A percentile compares a stretch with the other conserved stretches of the same genome.
Conservation (phyloP, 257 asterid species). For the Salvia miltiorrhiza region DNA sequence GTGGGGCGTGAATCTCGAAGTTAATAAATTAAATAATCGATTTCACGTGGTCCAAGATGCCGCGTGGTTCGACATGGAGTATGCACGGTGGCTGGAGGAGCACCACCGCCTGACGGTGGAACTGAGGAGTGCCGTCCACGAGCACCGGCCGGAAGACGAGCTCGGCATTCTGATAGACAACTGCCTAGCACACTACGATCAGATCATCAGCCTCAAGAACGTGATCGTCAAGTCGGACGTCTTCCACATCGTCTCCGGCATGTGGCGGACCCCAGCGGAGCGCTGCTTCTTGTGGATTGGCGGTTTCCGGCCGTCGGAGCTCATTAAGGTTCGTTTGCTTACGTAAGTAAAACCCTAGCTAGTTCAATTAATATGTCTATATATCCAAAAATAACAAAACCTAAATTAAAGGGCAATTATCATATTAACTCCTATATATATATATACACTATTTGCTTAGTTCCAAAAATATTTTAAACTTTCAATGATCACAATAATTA, state of each 20-base stretch:
- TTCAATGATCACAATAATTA: too few relatives aligned
- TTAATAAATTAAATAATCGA: not conserved
- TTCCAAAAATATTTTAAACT: too few relatives aligned
- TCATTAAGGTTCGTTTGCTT: constrained; percentile 56
- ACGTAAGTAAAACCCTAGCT: not conserved
- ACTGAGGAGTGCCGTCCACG: constrained; percentile 56
- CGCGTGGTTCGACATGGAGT: constrained; percentile 63
- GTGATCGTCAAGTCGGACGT: constrained; percentile 54
- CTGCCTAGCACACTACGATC: constrained; percentile 52
- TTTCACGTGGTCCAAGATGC: constrained; percentile 24
- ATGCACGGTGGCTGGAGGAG: constrained; percentile 76
- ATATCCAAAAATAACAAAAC: not conserved
- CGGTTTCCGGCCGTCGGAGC: constrained; percentile 76
- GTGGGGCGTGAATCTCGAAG: not conserved
- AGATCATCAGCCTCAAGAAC: constrained; percentile 46
- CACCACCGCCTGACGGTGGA: constrained; percentile 55
- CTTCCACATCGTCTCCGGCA: constrained; percentile 68
- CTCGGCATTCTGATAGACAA: constrained; percentile 43
- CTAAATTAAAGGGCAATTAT: too few relatives aligned
- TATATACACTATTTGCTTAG: too few relatives aligned
- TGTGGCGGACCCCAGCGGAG: constrained; percentile 85
- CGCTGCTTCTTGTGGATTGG: constrained; percentile 92
- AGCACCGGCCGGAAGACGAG: constrained; percentile 52
- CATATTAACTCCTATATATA: too few relatives aligned
- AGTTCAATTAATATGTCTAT: not conserved